Evolutionary conservation across 2,329 filamentous ascomycete genomes (phyloP), one percentile per base, ranked within the genome.

Genomic region (Aspergillus sp.): DNA sequence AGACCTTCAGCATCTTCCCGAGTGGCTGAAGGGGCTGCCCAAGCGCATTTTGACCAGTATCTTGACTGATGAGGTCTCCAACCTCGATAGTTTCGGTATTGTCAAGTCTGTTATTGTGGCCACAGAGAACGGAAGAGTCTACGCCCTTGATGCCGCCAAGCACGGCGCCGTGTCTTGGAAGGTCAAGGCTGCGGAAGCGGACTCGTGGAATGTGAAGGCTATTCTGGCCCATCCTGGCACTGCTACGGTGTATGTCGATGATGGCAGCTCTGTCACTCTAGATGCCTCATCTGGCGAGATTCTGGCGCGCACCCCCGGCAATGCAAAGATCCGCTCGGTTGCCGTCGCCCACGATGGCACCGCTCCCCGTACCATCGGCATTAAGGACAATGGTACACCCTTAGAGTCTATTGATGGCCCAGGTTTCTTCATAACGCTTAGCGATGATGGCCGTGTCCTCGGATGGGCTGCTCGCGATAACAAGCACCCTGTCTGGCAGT

Each of bases 61-160:
- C 15, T 72, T 88, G 8, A 67, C 77, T 6, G 78, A 78, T 25
- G 86, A 87, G 32, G 84, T 85, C 0, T 81, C 84, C 8, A 78
- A 82, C 15, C 63, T 79, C 17, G 71, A 75, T 50, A 86, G 83
- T 41, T 98, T 98, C 74, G 94, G 94, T 4, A 94, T 97, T 77
- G 89, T 91, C 74, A 96, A 97, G 77, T 80, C 94, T 32, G 85
- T 93, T 5, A 82, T 97, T 59, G 81, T 97, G 54, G 92, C 89
- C 5, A 97, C 93, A 2, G 84, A 86, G 57, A 88, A 87, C 59
- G 93, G 93, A 13, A 88, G 90, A 65, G 79, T 98, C 17, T 90
- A 93, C 66, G 91, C 89, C 3, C 80, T 99, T 19, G 89, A 97
- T 74, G 87, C 89, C 36, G 91, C 88, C 23, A 88, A 88, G 61